phyloP scores from a whole-genome alignment of 2,329 filamentous ascomycete species.

The Colletotrichum cordylinicola region DNA sequence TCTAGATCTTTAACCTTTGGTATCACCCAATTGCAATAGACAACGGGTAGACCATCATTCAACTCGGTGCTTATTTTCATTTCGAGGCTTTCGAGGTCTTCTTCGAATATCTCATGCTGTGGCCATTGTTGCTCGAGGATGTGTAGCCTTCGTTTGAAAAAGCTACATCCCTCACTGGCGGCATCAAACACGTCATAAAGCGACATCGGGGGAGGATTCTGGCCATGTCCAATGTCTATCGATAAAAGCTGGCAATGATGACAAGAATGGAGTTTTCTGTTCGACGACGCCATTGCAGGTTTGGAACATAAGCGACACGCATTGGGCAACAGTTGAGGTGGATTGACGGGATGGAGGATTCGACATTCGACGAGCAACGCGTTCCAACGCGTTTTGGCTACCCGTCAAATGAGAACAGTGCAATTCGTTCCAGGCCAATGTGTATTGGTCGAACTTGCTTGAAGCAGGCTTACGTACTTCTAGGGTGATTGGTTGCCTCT shows the following conservation, averaged over 20 bases:
- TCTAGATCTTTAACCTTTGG: too few relatives aligned
- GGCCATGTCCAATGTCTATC: rapidly evolving
- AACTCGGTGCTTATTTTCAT: background rate
- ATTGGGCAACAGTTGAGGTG: background rate
- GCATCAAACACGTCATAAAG: rapidly evolving
- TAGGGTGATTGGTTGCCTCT: background rate
- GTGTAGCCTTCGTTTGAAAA: background rate
- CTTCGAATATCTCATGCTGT: background rate
- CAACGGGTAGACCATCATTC: background rate
- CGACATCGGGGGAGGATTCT: rapidly evolving
- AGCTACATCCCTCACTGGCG: background rate
- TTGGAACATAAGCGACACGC: background rate
- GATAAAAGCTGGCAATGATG: rapidly evolving
- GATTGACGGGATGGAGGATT: rapidly evolving
- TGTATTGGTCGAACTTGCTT: background rate
- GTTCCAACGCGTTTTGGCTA: background rate
- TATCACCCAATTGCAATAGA: background rate
- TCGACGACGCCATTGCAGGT: background rate
- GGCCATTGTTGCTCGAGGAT: background rate
- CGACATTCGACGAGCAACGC: background rate
- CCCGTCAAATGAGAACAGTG: background rate
- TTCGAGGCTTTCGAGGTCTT: background rate
- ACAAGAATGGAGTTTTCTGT: rapidly evolving
- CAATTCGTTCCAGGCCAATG: rapidly evolving
- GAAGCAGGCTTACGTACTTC: background rate